Base-by-base conservation (phyloP, 768 basidiomycete genomes). In the Aureoboletus auriporus region DNA sequence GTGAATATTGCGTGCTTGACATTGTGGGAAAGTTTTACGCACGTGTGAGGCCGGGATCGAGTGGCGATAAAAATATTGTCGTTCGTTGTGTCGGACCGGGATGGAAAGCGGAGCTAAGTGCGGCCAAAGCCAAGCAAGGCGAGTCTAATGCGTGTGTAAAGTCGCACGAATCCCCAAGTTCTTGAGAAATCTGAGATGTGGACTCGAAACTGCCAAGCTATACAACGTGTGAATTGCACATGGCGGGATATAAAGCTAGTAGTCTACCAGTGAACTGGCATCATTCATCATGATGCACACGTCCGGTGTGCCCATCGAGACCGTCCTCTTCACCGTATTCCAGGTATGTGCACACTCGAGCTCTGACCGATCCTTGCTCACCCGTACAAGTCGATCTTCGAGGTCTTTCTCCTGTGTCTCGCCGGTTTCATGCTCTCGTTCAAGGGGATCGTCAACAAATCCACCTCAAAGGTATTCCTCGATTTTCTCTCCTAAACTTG, bases 341-440 rank as follows among this genome's bases (percentile, higher is more conserved):
- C 59, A 65, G 66, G 64, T 65, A 46, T 29, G 6, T 3, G 12
- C 29, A 14, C 8, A 6, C n/a, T 6, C n/a, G 11, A 14, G 1
- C 16, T 13, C 14, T 11, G 11, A n/a, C 10, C 8, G 7, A 28
- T 26, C 35, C 1, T 13, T 11, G 27, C 53, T 51, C 17, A 55
- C 27, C 5, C 6, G 0, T 5, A 0, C 30, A 14, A 94, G 91
- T 91, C 91, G 8, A 93, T 95, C 52, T 72, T 89, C 28, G 83
- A 95, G 68, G 93, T 96, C 38, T 89, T 93, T 62, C 55, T 95
- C 37, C 72, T 93, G 49, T 94, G 91, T 71, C 61, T 89, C 4
- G 85, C 88, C 0, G 93, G 93, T 2, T 92, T 88, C 64, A 71
- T 84, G 23, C 83, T 97, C 34, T 90, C 94, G 1, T 67, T 75